phyloP scores from a whole-genome alignment of 116 monocot genomes.

The Dioscorea cayenensis region DNA sequence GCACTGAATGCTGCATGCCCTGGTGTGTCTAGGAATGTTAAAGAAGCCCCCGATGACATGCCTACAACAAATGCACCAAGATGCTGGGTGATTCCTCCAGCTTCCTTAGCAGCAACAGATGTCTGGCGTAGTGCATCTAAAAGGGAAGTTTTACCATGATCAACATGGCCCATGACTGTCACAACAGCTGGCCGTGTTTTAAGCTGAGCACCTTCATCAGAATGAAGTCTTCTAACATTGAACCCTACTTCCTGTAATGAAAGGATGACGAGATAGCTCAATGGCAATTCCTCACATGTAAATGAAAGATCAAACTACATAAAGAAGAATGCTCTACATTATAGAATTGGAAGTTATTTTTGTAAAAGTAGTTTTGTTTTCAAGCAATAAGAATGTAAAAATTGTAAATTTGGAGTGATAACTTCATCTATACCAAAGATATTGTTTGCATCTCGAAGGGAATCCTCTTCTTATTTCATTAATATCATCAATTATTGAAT shows the following conservation, averaged over 20 bases:
- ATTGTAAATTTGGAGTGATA: too few species aligned
- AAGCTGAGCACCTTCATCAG: conserved; percentile 57
- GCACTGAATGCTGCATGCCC: conserved; percentile 99
- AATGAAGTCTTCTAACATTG: conserved; percentile 70
- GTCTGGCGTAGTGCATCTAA: conserved; percentile 88
- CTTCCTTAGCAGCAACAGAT: conserved; percentile 96
- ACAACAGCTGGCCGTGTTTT: conserved; percentile 83
- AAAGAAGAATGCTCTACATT: background rate
- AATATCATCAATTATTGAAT: too few species aligned
- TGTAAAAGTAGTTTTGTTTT: too few species aligned
- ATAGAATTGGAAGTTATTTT: background rate
- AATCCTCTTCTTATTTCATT: too few species aligned
- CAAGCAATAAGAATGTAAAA: too few species aligned
- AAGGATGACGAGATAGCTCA: background rate
- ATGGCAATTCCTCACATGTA: too few species aligned
- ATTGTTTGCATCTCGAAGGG: too few species aligned
- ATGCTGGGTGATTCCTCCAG: conserved; percentile 98
- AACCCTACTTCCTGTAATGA: conserved; percentile 72
- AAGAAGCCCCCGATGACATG: conserved; percentile 91
- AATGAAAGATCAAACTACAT: background rate
- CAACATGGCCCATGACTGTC: conserved; percentile 99
- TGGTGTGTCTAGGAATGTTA: conserved; percentile 95
- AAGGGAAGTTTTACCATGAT: conserved; percentile 98
- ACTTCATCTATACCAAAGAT: too few species aligned
- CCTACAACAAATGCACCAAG: conserved; percentile 89